A percentile compares a stretch with the other conserved stretches of the same genome.
Conservation (phyloP, 495 filamentous ascomycete species). For the Thermothielavioides terrestris region DNA sequence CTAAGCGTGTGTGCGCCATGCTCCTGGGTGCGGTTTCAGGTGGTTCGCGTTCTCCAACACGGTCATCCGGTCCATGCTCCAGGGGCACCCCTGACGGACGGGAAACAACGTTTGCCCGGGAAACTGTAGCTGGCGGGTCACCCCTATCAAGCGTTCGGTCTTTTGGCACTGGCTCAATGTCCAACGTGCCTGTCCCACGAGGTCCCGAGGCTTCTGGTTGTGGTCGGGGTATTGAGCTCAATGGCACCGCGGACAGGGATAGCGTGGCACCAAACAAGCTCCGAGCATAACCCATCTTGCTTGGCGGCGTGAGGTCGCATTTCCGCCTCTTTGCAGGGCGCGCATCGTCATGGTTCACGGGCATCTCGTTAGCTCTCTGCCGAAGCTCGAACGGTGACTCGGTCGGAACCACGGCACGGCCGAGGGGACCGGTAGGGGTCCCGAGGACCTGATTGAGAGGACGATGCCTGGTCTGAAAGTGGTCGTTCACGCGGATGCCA, state of each 20-base stretch:
- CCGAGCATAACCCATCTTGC: slow-evolving; percentile 45
- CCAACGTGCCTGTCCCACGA: neutral
- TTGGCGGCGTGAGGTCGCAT: slow-evolving; percentile 29
- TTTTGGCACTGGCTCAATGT: neutral
- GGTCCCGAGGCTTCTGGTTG: slow-evolving; percentile 6
- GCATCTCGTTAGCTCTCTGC: slow-evolving; percentile 18
- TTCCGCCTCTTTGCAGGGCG: slow-evolving; percentile 31
- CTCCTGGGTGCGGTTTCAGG: neutral
- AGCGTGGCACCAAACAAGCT: slow-evolving; percentile 43
- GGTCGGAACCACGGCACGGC: slow-evolving; percentile 38
- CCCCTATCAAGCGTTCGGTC: neutral
- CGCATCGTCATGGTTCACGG: slow-evolving; percentile 5
- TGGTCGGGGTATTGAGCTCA: slow-evolving; percentile 20
- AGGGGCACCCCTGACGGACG: too few species aligned
- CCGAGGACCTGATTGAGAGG: slow-evolving; percentile 39
- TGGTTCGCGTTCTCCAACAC: neutral
- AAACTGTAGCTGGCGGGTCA: neutral
- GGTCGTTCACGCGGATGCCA: slow-evolving; percentile 8
- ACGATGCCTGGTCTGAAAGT: slow-evolving; percentile 33
- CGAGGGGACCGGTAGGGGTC: slow-evolving; percentile 42
- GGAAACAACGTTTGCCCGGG: neutral
- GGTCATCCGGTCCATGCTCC: neutral
- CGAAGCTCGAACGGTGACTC: slow-evolving; percentile 46
- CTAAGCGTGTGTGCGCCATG: neutral
- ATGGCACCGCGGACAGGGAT: slow-evolving; percentile 33